A percentile compares a stretch with the other conserved stretches of the same genome.
Evolutionary conservation across 352 stramenopile species (phyloP).

Genomic region (Pseudoperonospora humuli): DNA sequence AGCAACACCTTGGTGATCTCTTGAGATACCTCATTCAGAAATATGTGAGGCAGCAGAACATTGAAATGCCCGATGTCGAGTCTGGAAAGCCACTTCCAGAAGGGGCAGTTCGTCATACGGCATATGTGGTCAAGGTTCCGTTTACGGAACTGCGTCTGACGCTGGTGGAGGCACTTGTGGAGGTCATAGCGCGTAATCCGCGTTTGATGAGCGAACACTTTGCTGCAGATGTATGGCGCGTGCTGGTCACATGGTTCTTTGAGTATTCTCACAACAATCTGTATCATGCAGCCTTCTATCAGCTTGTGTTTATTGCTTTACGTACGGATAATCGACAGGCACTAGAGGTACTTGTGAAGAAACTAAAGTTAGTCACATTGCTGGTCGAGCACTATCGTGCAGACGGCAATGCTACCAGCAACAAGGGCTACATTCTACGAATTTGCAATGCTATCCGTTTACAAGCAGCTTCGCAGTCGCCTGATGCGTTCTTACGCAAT

Average conservation of each 20-base stretch:
- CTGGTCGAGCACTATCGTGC: constrained; percentile 78
- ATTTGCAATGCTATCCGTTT: constrained; percentile 86
- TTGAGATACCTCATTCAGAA: constrained; percentile 65
- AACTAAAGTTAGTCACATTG: constrained; percentile 77
- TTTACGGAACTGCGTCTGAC: constrained; percentile 87
- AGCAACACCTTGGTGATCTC: constrained; percentile 60
- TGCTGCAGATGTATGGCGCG: constrained; percentile 78
- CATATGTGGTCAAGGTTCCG: constrained; percentile 81
- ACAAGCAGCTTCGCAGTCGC: constrained; percentile 81
- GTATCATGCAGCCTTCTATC: constrained; percentile 86
- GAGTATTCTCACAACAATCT: constrained; percentile 90
- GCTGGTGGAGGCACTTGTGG: constrained; percentile 79
- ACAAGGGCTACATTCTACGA: constrained; percentile 85
- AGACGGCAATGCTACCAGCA: constrained; percentile 55
- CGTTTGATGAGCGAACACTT: constrained; percentile 60
- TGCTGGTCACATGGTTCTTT: constrained; percentile 86
- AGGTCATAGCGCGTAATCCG: constrained; percentile 78
- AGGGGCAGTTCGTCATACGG: constrained; percentile 70
- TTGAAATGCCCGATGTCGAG: constrained; percentile 53
- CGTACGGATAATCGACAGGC: constrained; percentile 76
- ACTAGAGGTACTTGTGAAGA: constrained; percentile 82
- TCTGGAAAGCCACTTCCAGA: constrained; percentile 50
- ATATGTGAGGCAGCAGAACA: constrained; percentile 77
- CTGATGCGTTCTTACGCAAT: constrained; percentile 82
- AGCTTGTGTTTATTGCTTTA: constrained; percentile 83